phyloP scores from a whole-genome alignment of 164 flowering plant genomes.

The Platanus orientalis region DNA sequence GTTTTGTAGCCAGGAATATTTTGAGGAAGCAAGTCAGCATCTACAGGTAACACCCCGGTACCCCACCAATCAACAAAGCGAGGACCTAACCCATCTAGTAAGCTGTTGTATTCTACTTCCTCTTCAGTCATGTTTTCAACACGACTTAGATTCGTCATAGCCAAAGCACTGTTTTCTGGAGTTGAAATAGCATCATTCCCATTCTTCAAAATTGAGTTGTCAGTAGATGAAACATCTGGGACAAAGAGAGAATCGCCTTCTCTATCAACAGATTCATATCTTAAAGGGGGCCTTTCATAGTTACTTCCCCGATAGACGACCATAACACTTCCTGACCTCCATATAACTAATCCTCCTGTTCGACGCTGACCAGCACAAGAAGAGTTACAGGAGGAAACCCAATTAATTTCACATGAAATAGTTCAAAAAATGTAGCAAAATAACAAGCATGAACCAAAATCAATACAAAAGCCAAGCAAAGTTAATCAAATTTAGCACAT shows the following conservation, averaged over 20 bases:
- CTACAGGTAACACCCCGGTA: constrained; percentile 87
- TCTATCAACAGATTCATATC: constrained; percentile 22
- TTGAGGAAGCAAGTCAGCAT: constrained; percentile 92
- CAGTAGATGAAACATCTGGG: constrained; percentile 58
- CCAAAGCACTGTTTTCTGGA: constrained; percentile 25
- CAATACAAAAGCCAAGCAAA: not conserved
- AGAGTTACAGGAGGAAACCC: constrained; percentile 2
- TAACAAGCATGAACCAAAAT: not conserved
- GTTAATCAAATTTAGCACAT: not conserved
- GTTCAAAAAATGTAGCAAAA: not conserved
- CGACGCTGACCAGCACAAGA: constrained; percentile 71
- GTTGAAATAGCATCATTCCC: constrained; percentile 16
- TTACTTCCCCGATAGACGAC: constrained; percentile 80
- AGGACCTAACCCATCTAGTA: constrained; percentile 90
- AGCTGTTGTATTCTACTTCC: constrained; percentile 64
- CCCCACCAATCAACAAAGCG: constrained; percentile 99
- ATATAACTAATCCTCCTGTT: constrained; percentile 83
- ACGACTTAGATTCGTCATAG: constrained; percentile 12
- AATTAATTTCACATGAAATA: constrained; percentile 3
- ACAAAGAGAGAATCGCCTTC: constrained; percentile 49
- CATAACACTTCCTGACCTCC: constrained; percentile 98
- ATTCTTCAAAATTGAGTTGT: constrained; percentile 9
- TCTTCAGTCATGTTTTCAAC: constrained; percentile 58
- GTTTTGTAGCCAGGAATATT: constrained; percentile 83
- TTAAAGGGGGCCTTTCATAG: constrained; percentile 66